Conservation (phyloP, 1,284 basidiomycete genomes). For the Ceratobasidium sp. region DNA sequence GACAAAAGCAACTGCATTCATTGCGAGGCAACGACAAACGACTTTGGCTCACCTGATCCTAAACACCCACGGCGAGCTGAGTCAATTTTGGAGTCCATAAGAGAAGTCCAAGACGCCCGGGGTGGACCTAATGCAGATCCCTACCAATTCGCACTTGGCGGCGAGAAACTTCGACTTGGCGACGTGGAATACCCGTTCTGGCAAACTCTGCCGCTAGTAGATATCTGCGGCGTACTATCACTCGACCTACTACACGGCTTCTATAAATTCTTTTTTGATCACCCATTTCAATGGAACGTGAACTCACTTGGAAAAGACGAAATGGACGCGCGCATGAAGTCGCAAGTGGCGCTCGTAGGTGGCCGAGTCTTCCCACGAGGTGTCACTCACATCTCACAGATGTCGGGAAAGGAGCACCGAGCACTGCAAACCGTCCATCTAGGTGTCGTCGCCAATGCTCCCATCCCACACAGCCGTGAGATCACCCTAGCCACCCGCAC, state of each 20-base stretch:
- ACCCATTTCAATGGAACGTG: slow-evolving; percentile 41
- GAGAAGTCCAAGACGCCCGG: background rate
- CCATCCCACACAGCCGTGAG: background rate
- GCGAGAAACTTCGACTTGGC: slow-evolving; percentile 24
- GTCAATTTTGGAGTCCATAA: slow-evolving; percentile 36
- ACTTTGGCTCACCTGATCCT: slow-evolving; percentile 36
- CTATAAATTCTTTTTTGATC: slow-evolving; percentile 44
- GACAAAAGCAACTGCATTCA: slow-evolving; percentile 40
- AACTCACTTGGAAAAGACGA: slow-evolving; percentile 43
- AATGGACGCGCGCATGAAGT: slow-evolving; percentile 39
- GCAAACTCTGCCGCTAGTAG: slow-evolving; percentile 33
- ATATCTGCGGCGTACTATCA: slow-evolving; percentile 41
- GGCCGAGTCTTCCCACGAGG: slow-evolving; percentile 3
- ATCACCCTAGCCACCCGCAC: slow-evolving; percentile 4
- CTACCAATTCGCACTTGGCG: slow-evolving; percentile 38
- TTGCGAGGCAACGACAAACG: slow-evolving; percentile 17
- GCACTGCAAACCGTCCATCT: slow-evolving; percentile 5
- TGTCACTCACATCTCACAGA: slow-evolving; percentile 23
- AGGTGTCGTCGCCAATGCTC: background rate
- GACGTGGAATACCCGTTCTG: slow-evolving; percentile 48
- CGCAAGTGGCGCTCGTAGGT: background rate
- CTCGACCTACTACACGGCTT: slow-evolving; percentile 46
- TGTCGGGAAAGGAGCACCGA: slow-evolving; percentile 23
- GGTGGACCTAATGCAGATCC: slow-evolving; percentile 3
- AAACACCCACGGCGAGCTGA: slow-evolving; percentile 9